Evolutionary conservation across 1,284 basidiomycete genomes (phyloP), one percentile per base, ranked within the genome.

Genomic region (Pseudozyma tsukubaensis): DNA sequence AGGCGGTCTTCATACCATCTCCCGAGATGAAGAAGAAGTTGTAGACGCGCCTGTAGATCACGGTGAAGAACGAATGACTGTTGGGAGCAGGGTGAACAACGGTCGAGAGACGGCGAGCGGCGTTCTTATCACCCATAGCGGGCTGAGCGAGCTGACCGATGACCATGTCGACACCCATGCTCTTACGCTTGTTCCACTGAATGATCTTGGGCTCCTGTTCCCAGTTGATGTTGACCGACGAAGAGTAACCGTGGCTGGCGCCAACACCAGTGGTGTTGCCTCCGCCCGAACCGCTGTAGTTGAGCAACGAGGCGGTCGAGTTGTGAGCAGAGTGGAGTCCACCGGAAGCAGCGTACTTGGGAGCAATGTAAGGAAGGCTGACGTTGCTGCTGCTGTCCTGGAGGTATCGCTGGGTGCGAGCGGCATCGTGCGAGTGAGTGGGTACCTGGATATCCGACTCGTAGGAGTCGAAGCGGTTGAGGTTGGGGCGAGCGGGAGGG

Each of bases 81-180:
- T 72, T 65, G 11, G 69, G 69, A 12, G 69, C 69, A 2, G 69
- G 45, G 9, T 56, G 40, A 4, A 72, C 59, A 0, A 66, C 69
- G 12, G 50, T 72, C 34, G 69, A 72, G 12, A 60, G 50, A 72
- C 69, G 69, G 39, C 62, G 61, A 18, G 67, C 66, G 37, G 68
- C 71, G 48, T 73, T 67, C 59, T 59, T 64, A 42, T 77, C 72
- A 64, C 76, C 76, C 56, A 67, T 68, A 8, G 72, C 72, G 37
- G 72, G 71, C 57, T 71, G 60, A 19, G 76, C 76, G 47, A 77
- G 68, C 44, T 75, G 72, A 44, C 76, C 76, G n/a, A 73, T 62
- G 18, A 52, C 49, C 18, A 53, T n/a, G 8, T 66, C 64, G 35
- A 64, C 70, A 21, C 48, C 59, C 48, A 61, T 54, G 37, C 60